Percentiles rank a stretch among this genome's conserved stretches.
Conservation (phyloP, 2,329 filamentous ascomycete species). For the Magnaporthiopsis incrustans region DNA sequence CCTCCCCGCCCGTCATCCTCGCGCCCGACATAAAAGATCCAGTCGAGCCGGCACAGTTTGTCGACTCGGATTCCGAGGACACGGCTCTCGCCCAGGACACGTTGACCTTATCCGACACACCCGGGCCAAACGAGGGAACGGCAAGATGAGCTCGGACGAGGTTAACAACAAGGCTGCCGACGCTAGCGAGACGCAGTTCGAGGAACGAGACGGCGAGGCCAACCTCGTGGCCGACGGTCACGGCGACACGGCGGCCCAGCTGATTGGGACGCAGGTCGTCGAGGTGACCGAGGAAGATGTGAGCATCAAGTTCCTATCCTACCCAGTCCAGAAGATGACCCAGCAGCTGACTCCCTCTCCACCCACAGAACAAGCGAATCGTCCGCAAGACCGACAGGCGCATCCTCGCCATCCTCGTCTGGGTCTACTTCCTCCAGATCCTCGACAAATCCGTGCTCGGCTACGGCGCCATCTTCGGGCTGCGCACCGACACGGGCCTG, state of each 20-base stretch:
- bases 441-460: constrained; percentile 52
- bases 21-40: too few relatives aligned
- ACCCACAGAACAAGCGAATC: constrained; percentile 49
- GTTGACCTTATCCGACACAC: too few relatives aligned
- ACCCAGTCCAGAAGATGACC: too few relatives aligned
- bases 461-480: constrained; percentile 48
- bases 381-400: constrained; percentile 52
- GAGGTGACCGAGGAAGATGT: constrained; percentile 2
- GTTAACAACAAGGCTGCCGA: background rate
- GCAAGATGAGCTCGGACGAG: background rate
- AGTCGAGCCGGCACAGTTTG: too few relatives aligned
- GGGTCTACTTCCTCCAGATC: constrained; percentile 53
- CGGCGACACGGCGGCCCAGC: background rate
- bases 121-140: too few relatives aligned
- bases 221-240: background rate
- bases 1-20: too few relatives aligned
- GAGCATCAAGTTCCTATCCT: background rate
- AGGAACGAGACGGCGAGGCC: background rate
- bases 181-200: background rate
- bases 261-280: constrained; percentile 1
- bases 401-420: constrained; percentile 46
- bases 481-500: constrained; percentile 40
- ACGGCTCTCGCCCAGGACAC: too few relatives aligned
- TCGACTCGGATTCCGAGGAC: too few relatives aligned
- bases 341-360: too few relatives aligned